A percentile compares a stretch with the other conserved stretches of the same genome.
Conservation (phyloP, 2,329 filamentous ascomycete species). For the Colletotrichum coccodes region DNA sequence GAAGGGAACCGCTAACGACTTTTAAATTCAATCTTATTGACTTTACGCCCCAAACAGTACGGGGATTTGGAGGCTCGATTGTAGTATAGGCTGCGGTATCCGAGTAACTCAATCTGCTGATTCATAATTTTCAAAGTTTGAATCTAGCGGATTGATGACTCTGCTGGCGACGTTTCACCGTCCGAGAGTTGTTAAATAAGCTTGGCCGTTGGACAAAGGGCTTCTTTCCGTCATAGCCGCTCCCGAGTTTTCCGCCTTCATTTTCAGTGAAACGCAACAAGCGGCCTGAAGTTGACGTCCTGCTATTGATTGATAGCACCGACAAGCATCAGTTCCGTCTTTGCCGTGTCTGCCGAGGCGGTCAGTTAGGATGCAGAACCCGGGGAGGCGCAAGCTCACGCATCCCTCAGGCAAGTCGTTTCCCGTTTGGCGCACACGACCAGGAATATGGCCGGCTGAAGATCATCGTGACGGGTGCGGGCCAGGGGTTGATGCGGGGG, state of each 20-base stretch:
- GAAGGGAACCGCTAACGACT: background rate
- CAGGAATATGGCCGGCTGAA: background rate
- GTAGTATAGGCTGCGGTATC: background rate
- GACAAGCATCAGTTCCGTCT: background rate
- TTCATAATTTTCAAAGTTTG: background rate
- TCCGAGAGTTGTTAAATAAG: background rate
- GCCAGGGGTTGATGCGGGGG: conserved; percentile 11
- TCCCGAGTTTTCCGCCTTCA: background rate
- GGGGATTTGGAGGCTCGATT: background rate
- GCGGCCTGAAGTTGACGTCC: background rate
- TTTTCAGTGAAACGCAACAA: background rate
- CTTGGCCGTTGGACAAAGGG: background rate
- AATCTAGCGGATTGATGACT: background rate
- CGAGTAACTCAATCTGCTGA: background rate
- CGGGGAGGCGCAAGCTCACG: background rate
- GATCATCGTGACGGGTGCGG: background rate
- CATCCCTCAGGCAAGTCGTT: background rate
- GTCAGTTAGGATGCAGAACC: background rate
- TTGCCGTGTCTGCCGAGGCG: background rate
- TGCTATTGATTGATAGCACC: background rate
- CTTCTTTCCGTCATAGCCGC: background rate
- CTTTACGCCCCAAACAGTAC: background rate
- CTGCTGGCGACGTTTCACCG: background rate
- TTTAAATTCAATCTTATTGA: background rate
- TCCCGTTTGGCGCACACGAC: background rate